Base-by-base conservation (phyloP, 495 filamentous ascomycete genomes). In the Talaromyces liani region DNA sequence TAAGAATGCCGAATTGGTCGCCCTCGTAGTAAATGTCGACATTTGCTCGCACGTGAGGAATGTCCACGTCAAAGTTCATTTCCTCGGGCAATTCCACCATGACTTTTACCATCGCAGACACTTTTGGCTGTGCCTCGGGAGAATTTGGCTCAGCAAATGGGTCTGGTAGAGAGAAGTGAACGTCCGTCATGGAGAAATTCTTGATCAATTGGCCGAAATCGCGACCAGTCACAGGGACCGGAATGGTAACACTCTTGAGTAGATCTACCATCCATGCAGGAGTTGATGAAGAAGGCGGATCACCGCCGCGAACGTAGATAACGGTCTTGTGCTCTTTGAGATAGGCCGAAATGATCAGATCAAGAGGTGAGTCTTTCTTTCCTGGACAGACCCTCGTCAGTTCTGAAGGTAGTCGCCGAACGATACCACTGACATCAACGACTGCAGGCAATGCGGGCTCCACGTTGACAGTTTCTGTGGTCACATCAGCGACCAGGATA, bases 201-300 rank as follows among this genome's bases (percentile, higher is more conserved):
- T 86, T 87, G 71, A 98, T 87, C 20, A 96, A 70, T 65, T 90
- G 85, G 59, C 90, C 91, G 66, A 97, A 84, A 3, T 85, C 84
- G 62, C 87, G 84, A 18, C 91, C 92, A 0, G 91, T 89, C 57
- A 97, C 90, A 7, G 90, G 86, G 41, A 97, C 77, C 2, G 93
- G 93, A 7, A 98, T 80, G 4, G 88, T 92, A 67, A 97, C 82
- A 68, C 87, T 91, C 56, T 85, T 86, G 20, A 97, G 78, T 20
- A 98, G 79, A 59, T 92, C 86, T 0, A 82, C 81, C 57, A 97
- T 77, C 94, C 94, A 98, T 27, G 76, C 75, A 2, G 94, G 93
- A 0, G 89, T 89, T 18, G 83, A 79, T 14, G 77, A 68, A 25
- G 75, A 80, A n/a, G 90, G 85, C 31, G 84, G 73, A 58, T 85